Conservation (phyloP, 1,284 basidiomycete genomes). For the Sphaerobolus stellatus region DNA sequence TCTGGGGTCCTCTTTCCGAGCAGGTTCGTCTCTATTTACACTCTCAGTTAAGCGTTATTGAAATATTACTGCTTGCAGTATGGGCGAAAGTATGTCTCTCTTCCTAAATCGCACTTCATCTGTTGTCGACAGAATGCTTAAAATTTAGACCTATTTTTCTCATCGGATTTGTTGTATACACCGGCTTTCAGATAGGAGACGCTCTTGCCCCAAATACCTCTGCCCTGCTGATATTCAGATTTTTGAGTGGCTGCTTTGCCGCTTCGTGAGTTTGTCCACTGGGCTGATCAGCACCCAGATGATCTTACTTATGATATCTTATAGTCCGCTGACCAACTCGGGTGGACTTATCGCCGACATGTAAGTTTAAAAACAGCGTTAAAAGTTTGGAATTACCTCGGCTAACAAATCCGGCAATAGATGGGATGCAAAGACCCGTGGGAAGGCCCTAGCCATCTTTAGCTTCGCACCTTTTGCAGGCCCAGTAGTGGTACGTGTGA, state of each 20-base stretch:
- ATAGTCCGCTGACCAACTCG: conserved; percentile 41
- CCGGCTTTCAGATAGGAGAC: conserved; percentile 61
- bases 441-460: conserved; percentile 69
- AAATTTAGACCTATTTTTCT: conserved; percentile 65
- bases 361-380: conserved; percentile 19
- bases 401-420: conserved; percentile 7
- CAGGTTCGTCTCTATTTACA: conserved; percentile 18
- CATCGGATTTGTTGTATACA: conserved; percentile 63
- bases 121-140: conserved; percentile 23
- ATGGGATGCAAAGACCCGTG: conserved; percentile 71
- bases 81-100: conserved; percentile 39
- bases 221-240: conserved; percentile 65
- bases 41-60: not conserved
- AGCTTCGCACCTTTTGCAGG: conserved; percentile 77
- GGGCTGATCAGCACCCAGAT: not conserved
- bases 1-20: conserved; percentile 58
- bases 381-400: conserved; percentile 30
- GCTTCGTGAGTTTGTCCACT: conserved; percentile 22
- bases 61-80: conserved; percentile 24
- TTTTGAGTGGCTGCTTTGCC: conserved; percentile 64
- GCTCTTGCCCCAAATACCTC: conserved; percentile 62
- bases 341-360: conserved; percentile 56
- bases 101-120: conserved; percentile 44
- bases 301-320: not conserved
- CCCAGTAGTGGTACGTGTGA: conserved; percentile 37